Conservation (phyloP, 345 rosid genomes). For the Ceriops tagal region DNA sequence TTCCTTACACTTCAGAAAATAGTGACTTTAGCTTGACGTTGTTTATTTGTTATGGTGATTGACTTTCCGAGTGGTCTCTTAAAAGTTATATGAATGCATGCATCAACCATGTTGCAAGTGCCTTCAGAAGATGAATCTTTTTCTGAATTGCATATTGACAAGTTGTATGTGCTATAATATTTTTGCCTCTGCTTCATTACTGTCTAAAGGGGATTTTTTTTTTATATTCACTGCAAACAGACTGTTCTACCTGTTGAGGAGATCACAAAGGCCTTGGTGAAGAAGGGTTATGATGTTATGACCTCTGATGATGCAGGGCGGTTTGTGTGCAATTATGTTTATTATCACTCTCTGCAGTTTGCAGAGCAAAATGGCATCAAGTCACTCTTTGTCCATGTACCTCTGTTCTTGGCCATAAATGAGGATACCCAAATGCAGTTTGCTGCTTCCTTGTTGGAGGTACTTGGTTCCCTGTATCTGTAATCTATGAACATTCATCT, state of each 20-base stretch:
- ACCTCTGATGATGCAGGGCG: slow-evolving; percentile 91
- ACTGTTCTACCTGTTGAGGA: slow-evolving; percentile 62
- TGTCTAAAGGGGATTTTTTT: slow-evolving; percentile 1
- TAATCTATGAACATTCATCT: slow-evolving; percentile 22
- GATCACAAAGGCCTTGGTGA: slow-evolving; percentile 51
- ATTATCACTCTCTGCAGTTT: slow-evolving; percentile 89
- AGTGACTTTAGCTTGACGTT: not conserved
- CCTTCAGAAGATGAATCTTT: not conserved
- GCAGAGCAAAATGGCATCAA: slow-evolving; percentile 71
- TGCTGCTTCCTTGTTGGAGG: slow-evolving; percentile 85
- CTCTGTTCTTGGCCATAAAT: slow-evolving; percentile 81
- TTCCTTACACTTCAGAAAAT: not conserved
- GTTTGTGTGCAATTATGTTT: slow-evolving; percentile 95
- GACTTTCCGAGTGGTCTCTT: too few species aligned
- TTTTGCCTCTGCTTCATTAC: slow-evolving; percentile 5
- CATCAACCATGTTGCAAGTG: not conserved
- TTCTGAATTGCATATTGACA: not conserved
- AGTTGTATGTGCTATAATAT: not conserved
- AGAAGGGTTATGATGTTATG: slow-evolving; percentile 76
- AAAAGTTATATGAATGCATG: slow-evolving; percentile 4
- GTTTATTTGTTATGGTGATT: not conserved
- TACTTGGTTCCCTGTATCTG: slow-evolving; percentile 60
- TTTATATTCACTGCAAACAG: slow-evolving; percentile 29
- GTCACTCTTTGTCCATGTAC: slow-evolving; percentile 92
- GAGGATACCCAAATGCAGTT: slow-evolving; percentile 94